Conservation (phyloP, 177 flowering plant species). For the Vitis hybrid region DNA sequence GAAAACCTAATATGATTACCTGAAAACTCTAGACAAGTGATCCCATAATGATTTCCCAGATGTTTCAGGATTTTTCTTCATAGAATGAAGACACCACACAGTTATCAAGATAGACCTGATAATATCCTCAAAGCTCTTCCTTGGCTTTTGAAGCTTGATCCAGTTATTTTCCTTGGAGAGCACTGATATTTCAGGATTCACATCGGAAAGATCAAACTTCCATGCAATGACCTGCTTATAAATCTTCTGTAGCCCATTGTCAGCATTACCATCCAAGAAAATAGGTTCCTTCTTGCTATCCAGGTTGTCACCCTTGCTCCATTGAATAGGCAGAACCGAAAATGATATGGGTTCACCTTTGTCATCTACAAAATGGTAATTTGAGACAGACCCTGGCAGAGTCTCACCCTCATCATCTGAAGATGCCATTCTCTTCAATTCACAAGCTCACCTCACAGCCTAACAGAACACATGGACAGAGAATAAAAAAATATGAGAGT, state of each 20-base stretch:
- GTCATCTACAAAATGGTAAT: constrained; percentile 33
- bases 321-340: constrained; percentile 29
- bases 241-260: constrained; percentile 31
- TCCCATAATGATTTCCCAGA: constrained; percentile 60
- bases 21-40: constrained; percentile 45
- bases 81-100: constrained; percentile 50
- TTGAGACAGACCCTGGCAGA: constrained; percentile 20
- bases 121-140: constrained; percentile 53
- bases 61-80: constrained; percentile 47
- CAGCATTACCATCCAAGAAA: constrained; percentile 28
- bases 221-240: constrained; percentile 46
- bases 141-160: constrained; percentile 73
- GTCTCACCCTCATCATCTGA: constrained; percentile 38
- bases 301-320: constrained; percentile 18
- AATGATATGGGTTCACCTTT: constrained; percentile 27
- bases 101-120: constrained; percentile 64
- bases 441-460: no score
- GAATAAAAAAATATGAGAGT: no score
- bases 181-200: constrained; percentile 56
- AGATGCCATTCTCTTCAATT: constrained; percentile 20
- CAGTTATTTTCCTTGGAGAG: constrained; percentile 55
- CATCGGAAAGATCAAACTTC: constrained; percentile 58
- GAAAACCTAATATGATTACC: constrained; percentile 31
- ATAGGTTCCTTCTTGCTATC: constrained; percentile 5
- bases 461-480: no score